Percentiles rank a stretch among this genome's conserved stretches.
These are phyloP conservation scores for Exophiala viscosa DNA, from an alignment of 2,329 filamentous ascomycete genomes.

Conservation along the genomic window DNA sequence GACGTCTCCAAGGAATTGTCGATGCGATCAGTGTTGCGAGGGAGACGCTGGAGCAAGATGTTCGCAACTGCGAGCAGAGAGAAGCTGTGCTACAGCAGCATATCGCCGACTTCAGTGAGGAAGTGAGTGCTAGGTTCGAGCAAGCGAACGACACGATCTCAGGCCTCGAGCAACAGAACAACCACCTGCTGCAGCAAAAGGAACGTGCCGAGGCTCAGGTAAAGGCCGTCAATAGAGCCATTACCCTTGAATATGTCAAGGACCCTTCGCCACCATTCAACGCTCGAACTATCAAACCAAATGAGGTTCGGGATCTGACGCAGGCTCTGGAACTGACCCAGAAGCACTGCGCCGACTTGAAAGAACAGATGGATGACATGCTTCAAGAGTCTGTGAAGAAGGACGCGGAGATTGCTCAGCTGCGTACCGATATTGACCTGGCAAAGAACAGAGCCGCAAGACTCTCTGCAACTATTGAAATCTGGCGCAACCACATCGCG, in stretches of 20 bases:
- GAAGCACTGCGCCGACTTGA: not conserved
- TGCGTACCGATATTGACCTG: not conserved
- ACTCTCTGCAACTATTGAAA: slow-evolving; percentile 2
- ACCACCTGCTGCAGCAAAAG: slow-evolving; percentile 1
- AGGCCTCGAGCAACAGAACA: not conserved
- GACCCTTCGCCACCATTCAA: slow-evolving; percentile 3
- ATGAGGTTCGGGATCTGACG: slow-evolving; percentile 7
- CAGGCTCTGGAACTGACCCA: slow-evolving; percentile 11
- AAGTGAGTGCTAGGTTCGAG: not conserved
- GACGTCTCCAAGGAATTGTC: not conserved
- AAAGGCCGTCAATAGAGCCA: not conserved
- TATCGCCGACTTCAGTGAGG: not conserved
- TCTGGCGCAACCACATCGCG: not conserved
- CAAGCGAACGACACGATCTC: not conserved
- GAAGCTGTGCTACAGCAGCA: not conserved
- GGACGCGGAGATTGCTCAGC: not conserved
- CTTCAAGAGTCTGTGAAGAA: not conserved
- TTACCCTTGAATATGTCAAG: slow-evolving; percentile 1
- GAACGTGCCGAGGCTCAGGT: not conserved
- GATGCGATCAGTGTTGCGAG: not conserved
- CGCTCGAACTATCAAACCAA: slow-evolving; percentile 2
- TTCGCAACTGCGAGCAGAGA: not conserved
- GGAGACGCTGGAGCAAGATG: not conserved
- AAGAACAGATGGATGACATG: slow-evolving; percentile 1
- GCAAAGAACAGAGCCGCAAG: not conserved